These are phyloP conservation scores for Bruguiera gymnorhiza DNA, from an alignment of 345 rosid species.

Conservation along the genomic window DNA sequence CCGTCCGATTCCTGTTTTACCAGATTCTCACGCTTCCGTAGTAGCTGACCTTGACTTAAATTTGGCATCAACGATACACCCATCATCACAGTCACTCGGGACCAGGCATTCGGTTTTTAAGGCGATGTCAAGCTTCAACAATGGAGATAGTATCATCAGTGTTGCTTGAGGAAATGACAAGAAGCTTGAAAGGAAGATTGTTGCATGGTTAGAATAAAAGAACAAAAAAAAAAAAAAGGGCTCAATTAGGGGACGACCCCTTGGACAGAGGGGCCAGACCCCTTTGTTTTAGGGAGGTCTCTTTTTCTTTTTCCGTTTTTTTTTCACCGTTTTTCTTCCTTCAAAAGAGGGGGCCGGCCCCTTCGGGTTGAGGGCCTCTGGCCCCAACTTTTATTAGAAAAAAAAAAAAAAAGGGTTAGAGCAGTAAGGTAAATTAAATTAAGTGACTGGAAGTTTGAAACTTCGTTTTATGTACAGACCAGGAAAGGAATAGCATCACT, in stretches of 20 bases:
- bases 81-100: conserved; percentile 52
- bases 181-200: background rate
- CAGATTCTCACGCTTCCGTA: conserved; percentile 21
- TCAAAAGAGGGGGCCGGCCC: too few relatives aligned
- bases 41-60: conserved; percentile 38
- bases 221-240: background rate
- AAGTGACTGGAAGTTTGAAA: conserved; percentile 27
- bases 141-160: conserved; percentile 61
- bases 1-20: conserved; percentile 28
- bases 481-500: conserved; percentile 19
- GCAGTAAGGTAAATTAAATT: conserved; percentile 22
- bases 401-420: conserved; percentile 15
- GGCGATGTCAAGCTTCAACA: conserved; percentile 46
- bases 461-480: conserved; percentile 49
- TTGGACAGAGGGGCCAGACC: too few relatives aligned
- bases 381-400: too few relatives aligned
- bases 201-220: conserved; percentile 22
- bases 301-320: too few relatives aligned
- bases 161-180: conserved; percentile 44
- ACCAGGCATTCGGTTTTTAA: conserved; percentile 44
- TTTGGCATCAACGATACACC: conserved; percentile 23
- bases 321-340: too few relatives aligned
- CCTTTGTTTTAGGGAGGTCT: too few relatives aligned
- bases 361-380: too few relatives aligned
- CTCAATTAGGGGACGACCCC: too few relatives aligned